A percentile compares a stretch with the other conserved stretches of the same genome.
Conservation (phyloP, 768 basidiomycete genomes). For the Boletus subparvulus region DNA sequence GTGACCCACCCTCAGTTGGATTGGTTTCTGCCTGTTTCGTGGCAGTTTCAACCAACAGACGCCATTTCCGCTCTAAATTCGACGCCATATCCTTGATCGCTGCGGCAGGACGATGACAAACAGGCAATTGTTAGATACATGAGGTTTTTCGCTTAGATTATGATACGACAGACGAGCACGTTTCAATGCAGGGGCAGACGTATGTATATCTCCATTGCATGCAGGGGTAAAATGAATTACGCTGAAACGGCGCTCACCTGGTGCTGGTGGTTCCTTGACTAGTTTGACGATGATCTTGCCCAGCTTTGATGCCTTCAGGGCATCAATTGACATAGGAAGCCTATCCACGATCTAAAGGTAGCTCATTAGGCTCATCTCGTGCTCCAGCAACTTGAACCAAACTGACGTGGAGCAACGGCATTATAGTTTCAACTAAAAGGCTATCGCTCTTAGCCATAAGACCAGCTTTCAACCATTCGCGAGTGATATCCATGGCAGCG, state of each 20-base stretch:
- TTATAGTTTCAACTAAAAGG: slow-evolving; percentile 68
- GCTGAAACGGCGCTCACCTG: slow-evolving; percentile 62
- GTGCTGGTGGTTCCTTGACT: slow-evolving; percentile 68
- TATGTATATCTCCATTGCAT: slow-evolving; percentile 32
- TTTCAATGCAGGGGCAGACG: slow-evolving; percentile 27
- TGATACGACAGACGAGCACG: slow-evolving; percentile 33
- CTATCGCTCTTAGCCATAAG: slow-evolving; percentile 55
- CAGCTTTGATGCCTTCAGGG: slow-evolving; percentile 68
- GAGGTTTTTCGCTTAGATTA: slow-evolving; percentile 32
- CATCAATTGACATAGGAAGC: slow-evolving; percentile 69
- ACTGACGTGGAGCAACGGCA: slow-evolving; percentile 87
- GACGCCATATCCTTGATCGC: slow-evolving; percentile 93
- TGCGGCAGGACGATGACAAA: slow-evolving; percentile 46
- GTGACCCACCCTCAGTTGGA: slow-evolving; percentile 70
- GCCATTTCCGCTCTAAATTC: slow-evolving; percentile 85
- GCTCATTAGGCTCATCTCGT: slow-evolving; percentile 18
- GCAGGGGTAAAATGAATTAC: slow-evolving; percentile 17
- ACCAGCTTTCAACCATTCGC: slow-evolving; percentile 79
- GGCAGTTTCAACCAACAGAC: slow-evolving; percentile 56
- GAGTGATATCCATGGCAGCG: slow-evolving; percentile 71
- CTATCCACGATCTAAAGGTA: slow-evolving; percentile 70
- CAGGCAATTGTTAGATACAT: slow-evolving; percentile 69
- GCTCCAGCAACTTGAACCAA: slow-evolving; percentile 12
- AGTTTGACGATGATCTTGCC: slow-evolving; percentile 79
- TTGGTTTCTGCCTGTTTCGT: slow-evolving; percentile 43